Evolutionary conservation across 176 grass and related monocot genomes (phyloP).

Genomic region (Leersia perrieri): DNA sequence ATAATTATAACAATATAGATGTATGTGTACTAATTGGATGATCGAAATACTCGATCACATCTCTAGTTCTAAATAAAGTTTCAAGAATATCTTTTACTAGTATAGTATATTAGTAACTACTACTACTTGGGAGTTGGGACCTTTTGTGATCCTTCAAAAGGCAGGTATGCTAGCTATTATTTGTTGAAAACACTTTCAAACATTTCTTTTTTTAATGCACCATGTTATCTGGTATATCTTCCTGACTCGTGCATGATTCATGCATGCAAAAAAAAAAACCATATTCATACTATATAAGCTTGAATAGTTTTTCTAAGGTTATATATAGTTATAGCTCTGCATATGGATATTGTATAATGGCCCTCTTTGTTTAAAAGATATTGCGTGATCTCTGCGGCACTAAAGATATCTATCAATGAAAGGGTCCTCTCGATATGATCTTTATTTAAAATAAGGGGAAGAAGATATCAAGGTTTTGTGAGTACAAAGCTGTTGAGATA

Average conservation of each 20-base stretch:
- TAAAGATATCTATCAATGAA: constrained; percentile 11
- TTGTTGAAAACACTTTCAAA: background rate
- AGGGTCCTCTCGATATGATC: background rate
- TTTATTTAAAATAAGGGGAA: background rate
- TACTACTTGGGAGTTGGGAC: background rate
- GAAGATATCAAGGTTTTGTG: constrained; percentile 11
- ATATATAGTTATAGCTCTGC: background rate
- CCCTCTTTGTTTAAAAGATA: constrained; percentile 46
- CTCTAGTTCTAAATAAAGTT: background rate
- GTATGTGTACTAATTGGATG: background rate
- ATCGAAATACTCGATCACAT: background rate
- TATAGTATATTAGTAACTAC: too few relatives aligned
- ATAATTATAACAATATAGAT: background rate
- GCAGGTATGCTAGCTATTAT: background rate
- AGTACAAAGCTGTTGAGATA: constrained; percentile 46
- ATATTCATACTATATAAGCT: background rate
- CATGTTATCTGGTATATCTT: background rate
- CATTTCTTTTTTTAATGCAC: background rate
- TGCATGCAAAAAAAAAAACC: background rate
- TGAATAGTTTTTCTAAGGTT: background rate
- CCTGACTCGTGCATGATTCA: constrained; percentile 24
- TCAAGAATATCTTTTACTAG: background rate
- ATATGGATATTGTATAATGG: background rate
- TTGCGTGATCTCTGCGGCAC: constrained; percentile 30
- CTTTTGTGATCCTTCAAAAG: background rate